Conservation (phyloP, 2,329 filamentous ascomycete species). For the Verticillium nubilum region DNA sequence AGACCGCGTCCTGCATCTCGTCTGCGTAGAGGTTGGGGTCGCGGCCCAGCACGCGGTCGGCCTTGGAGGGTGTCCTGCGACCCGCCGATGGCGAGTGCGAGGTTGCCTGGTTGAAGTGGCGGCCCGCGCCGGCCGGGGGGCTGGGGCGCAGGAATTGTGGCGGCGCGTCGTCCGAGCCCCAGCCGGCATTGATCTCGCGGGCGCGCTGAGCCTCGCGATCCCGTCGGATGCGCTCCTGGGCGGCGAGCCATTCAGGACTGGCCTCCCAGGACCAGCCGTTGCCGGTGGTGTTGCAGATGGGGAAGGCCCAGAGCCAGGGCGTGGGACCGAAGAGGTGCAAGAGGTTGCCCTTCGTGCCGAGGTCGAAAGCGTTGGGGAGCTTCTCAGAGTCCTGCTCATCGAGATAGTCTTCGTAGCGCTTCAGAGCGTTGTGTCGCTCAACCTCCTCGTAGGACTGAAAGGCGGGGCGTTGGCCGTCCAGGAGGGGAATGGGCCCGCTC, state of each 20-base stretch:
- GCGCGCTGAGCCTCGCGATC: slow-evolving; percentile 56
- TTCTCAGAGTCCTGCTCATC: slow-evolving; percentile 85
- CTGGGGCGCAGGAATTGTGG: slow-evolving; percentile 11
- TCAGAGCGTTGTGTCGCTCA: slow-evolving; percentile 48
- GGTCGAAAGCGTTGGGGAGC: slow-evolving; percentile 88
- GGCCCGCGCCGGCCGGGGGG: slow-evolving; percentile 16
- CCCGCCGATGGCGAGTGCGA: slow-evolving; percentile 10
- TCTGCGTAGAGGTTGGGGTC: slow-evolving; percentile 52
- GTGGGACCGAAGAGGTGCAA: slow-evolving; percentile 73
- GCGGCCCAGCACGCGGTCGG: slow-evolving; percentile 52
- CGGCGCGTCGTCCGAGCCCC: slow-evolving; percentile 43
- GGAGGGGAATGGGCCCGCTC: slow-evolving; percentile 17
- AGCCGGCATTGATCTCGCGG: slow-evolving; percentile 62
- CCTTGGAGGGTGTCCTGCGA: slow-evolving; percentile 44
- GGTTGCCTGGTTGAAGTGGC: slow-evolving; percentile 17
- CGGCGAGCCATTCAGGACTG: slow-evolving; percentile 70
- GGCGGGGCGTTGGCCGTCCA: slow-evolving; percentile 29
- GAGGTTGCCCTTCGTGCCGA: slow-evolving; percentile 78
- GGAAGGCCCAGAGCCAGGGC: slow-evolving; percentile 70
- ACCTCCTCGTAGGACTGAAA: slow-evolving; percentile 49
- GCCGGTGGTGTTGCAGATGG: slow-evolving; percentile 78
- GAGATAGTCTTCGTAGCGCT: slow-evolving; percentile 66
- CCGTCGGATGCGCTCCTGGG: slow-evolving; percentile 54
- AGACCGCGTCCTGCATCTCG: slow-evolving; percentile 32
- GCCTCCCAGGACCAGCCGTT: slow-evolving; percentile 96